These are phyloP conservation scores for Botrytis fabae DNA, from an alignment of 2,329 filamentous ascomycete species.

Conservation along the genomic window DNA sequence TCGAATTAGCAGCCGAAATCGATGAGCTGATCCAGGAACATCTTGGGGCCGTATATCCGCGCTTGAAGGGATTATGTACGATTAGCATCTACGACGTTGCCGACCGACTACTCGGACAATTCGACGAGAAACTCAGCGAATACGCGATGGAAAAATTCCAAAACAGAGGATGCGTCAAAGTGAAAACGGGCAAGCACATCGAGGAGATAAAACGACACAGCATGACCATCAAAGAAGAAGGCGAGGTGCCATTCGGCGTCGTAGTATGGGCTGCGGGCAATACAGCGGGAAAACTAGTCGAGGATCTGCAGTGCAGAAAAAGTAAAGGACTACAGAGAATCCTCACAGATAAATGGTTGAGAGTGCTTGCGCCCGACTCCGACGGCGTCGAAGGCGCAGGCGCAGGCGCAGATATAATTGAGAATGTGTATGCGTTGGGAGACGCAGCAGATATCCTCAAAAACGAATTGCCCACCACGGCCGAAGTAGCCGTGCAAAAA, in stretches of 20 bases:
- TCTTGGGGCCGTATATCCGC: slow-evolving; percentile 45
- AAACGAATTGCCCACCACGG: slow-evolving; percentile 28
- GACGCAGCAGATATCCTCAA: slow-evolving; percentile 37
- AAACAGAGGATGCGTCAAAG: slow-evolving; percentile 41
- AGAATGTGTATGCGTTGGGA: slow-evolving; percentile 37
- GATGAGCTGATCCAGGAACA: slow-evolving; percentile 46
- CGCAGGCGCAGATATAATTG: background rate
- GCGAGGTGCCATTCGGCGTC: slow-evolving; percentile 24
- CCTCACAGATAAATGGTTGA: slow-evolving; percentile 29
- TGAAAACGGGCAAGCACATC: slow-evolving; percentile 41
- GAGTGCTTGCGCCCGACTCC: slow-evolving; percentile 26
- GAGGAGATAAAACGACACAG: slow-evolving; percentile 27
- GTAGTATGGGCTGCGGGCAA: slow-evolving; percentile 33
- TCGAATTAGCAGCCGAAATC: slow-evolving; percentile 45
- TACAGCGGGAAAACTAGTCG: slow-evolving; percentile 31
- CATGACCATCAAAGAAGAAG: slow-evolving; percentile 28
- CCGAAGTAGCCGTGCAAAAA: slow-evolving; percentile 31
- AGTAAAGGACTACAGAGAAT: slow-evolving; percentile 30
- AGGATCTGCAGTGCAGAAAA: slow-evolving; percentile 33
- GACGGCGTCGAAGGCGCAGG: slow-evolving; percentile 33
- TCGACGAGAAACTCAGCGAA: slow-evolving; percentile 45
- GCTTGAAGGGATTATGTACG: slow-evolving; percentile 43
- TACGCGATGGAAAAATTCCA: slow-evolving; percentile 45
- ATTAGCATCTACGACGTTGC: slow-evolving; percentile 50
- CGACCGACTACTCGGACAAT: slow-evolving; percentile 44